phyloP scores from a whole-genome alignment of 108 stramenopile genomes.

The Cyclostephanos tholiformis region DNA sequence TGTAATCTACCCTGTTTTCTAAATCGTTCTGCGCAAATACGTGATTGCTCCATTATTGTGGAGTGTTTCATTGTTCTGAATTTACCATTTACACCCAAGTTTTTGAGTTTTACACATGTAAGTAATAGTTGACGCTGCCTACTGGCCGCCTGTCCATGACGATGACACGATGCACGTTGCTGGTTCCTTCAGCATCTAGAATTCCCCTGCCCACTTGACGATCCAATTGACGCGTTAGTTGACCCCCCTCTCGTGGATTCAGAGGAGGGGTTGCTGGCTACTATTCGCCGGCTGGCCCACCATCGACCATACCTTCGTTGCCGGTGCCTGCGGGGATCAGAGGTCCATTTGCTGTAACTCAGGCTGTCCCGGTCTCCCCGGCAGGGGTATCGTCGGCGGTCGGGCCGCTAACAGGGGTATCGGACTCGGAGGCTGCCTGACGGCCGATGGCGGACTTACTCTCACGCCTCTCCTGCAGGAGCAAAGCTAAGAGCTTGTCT shows the following conservation, averaged over 20 bases:
- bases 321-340: background rate
- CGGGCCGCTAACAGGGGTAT: background rate
- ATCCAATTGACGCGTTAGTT: background rate
- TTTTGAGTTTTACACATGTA: background rate
- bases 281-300: conserved; percentile 1
- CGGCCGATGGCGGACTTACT: background rate
- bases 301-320: background rate
- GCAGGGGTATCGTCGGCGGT: conserved; percentile 6
- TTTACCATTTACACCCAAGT: background rate
- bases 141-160: background rate
- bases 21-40: background rate
- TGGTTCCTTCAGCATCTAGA: conserved; percentile 1
- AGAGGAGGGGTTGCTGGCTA: background rate
- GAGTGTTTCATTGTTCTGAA: background rate
- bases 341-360: background rate
- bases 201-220: background rate
- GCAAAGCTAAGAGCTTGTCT: background rate
- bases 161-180: background rate
- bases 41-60: background rate
- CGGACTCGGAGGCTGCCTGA: background rate
- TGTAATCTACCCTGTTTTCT: background rate
- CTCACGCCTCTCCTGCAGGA: conserved; percentile 8
- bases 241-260: conserved; percentile 3
- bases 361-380: background rate
- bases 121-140: background rate